Conservation (phyloP, 1,284 basidiomycete genomes). For the Fistulinella staudtii region DNA sequence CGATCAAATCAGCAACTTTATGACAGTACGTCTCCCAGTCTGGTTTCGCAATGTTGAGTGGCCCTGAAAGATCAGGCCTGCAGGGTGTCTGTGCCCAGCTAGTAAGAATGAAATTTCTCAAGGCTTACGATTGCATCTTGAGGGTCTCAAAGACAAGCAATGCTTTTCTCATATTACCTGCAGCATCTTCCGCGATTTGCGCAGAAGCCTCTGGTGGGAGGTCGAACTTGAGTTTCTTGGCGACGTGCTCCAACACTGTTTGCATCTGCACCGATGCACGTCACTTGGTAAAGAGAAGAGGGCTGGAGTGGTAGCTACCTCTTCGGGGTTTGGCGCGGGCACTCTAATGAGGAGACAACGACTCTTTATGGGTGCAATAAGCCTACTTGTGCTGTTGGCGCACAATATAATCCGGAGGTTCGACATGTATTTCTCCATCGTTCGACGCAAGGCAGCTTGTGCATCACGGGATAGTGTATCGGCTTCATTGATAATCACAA, state of each 20-base stretch:
- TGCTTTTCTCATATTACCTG: conserved; percentile 93
- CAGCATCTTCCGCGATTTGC: conserved; percentile 77
- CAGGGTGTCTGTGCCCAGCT: neutral
- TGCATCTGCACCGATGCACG: conserved; percentile 57
- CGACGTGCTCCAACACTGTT: conserved; percentile 76
- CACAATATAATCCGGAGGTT: conserved; percentile 97
- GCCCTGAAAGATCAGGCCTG: conserved; percentile 68
- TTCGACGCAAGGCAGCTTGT: conserved; percentile 93
- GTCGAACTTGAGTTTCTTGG: conserved; percentile 77
- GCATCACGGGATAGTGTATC: conserved; percentile 94
- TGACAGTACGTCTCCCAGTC: conserved; percentile 99
- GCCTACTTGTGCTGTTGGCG: conserved; percentile 94
- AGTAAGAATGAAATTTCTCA: conserved; percentile 1
- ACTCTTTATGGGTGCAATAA: conserved; percentile 96
- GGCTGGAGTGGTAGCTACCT: conserved; percentile 45
- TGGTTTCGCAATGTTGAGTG: conserved; percentile 84
- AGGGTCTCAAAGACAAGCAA: conserved; percentile 93
- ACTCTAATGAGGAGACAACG: conserved; percentile 93
- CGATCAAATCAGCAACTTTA: conserved; percentile 90
- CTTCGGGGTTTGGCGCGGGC: conserved; percentile 77
- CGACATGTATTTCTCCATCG: conserved; percentile 99
- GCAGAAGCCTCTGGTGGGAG: conserved; percentile 72
- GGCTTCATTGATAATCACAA: conserved; percentile 98
- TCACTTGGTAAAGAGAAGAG: neutral
- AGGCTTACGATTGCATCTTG: conserved; percentile 81